These are phyloP conservation scores for Neurospora cerealis DNA, from an alignment of 495 filamentous ascomycete genomes.

Conservation along the genomic window DNA sequence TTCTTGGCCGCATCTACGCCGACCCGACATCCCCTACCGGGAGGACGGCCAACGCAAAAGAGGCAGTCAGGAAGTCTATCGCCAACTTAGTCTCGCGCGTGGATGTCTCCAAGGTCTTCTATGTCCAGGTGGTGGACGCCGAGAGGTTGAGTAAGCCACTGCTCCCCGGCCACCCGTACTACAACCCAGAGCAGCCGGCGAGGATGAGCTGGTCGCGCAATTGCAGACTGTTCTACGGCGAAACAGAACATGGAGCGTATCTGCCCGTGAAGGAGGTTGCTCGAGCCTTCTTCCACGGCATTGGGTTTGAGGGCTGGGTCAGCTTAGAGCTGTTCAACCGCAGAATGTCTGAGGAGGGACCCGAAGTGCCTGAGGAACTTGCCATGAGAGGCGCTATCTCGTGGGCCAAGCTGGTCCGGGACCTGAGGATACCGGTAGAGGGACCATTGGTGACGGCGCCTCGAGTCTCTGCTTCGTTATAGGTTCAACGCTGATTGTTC, in stretches of 20 bases:
- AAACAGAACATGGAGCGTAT: slow-evolving; percentile 60
- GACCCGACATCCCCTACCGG: slow-evolving; percentile 51
- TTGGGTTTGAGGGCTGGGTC: slow-evolving; percentile 69
- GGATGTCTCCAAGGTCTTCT: slow-evolving; percentile 63
- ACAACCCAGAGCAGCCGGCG: slow-evolving; percentile 49
- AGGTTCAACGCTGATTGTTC: background rate
- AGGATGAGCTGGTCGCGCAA: slow-evolving; percentile 80
- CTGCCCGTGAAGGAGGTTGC: slow-evolving; percentile 57
- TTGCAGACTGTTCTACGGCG: slow-evolving; percentile 65
- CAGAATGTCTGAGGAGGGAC: slow-evolving; percentile 43
- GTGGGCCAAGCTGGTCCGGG: slow-evolving; percentile 50
- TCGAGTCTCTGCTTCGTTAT: slow-evolving; percentile 23
- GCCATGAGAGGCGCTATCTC: slow-evolving; percentile 52
- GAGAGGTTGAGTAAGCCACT: slow-evolving; percentile 53
- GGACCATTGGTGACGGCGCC: slow-evolving; percentile 14
- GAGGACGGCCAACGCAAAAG: slow-evolving; percentile 46
- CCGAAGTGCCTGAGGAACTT: slow-evolving; percentile 49
- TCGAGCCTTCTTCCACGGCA: slow-evolving; percentile 48
- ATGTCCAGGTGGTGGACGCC: slow-evolving; percentile 71
- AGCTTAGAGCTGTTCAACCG: slow-evolving; percentile 70
- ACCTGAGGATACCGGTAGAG: slow-evolving; percentile 42
- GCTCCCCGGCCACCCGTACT: slow-evolving; percentile 51
- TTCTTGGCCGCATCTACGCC: slow-evolving; percentile 63
- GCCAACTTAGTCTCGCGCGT: slow-evolving; percentile 44
- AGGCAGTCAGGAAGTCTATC: slow-evolving; percentile 47